phyloP scores from a whole-genome alignment of 1,284 basidiomycete genomes.

The Gomphus bonarii region DNA sequence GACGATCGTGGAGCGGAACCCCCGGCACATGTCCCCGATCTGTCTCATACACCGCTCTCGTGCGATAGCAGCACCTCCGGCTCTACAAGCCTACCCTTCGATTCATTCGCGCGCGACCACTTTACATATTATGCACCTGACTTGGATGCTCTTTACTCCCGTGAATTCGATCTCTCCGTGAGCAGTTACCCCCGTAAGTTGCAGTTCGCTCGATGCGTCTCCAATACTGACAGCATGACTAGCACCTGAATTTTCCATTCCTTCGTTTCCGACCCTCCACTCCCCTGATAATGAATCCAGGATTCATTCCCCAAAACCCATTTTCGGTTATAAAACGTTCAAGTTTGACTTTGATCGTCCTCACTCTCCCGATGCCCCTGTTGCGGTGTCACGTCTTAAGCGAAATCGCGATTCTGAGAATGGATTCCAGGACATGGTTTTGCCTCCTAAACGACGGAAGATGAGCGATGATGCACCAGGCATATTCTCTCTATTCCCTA shows the following conservation, averaged over 20 bases:
- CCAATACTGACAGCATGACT: background rate
- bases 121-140: background rate
- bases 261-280: background rate
- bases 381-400: background rate
- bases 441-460: background rate
- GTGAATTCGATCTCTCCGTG: background rate
- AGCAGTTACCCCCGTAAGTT: background rate
- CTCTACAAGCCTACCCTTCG: background rate
- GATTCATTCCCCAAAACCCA: conserved; percentile 8
- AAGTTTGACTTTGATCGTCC: conserved; percentile 5
- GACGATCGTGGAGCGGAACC: background rate
- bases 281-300: background rate
- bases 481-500: background rate
- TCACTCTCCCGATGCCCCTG: background rate
- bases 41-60: background rate
- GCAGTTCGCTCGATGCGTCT: background rate
- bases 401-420: background rate
- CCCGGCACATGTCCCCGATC: background rate
- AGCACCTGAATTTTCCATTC: background rate
- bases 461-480: background rate
- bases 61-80: background rate
- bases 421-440: background rate
- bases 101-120: background rate
- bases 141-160: background rate
- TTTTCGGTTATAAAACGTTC: conserved; percentile 7